phyloP scores from a whole-genome alignment of 169 alveolate genomes.

The Plasmodium malariae region DNA sequence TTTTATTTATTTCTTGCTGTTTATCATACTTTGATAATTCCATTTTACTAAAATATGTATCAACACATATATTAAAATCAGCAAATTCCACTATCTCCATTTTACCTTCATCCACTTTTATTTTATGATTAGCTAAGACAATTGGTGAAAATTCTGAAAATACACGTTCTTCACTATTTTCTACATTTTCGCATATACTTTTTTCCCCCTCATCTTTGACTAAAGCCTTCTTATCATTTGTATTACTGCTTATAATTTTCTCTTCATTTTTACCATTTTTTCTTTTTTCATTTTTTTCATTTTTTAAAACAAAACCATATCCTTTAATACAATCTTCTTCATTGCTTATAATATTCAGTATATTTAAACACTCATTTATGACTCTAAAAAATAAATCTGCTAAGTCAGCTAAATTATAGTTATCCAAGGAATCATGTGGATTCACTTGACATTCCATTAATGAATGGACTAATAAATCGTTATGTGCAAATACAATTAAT shows the following conservation, averaged over 20 bases:
- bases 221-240: background rate
- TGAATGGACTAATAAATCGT: constrained; percentile 55
- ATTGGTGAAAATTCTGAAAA: constrained; percentile 53
- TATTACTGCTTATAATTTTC: background rate
- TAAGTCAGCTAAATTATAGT: constrained; percentile 8
- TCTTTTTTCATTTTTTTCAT: constrained; percentile 9
- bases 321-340: constrained; percentile 29
- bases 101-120: constrained; percentile 35
- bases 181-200: background rate
- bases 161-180: constrained; percentile 5
- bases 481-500: constrained; percentile 54
- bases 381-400: constrained; percentile 24
- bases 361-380: constrained; percentile 29
- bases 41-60: constrained; percentile 65
- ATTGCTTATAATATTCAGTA: constrained; percentile 36
- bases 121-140: constrained; percentile 33
- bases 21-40: constrained; percentile 69
- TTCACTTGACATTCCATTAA: constrained; percentile 27
- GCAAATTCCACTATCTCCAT: constrained; percentile 30
- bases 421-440: constrained; percentile 27
- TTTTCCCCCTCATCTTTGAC: background rate
- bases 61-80: constrained; percentile 59
- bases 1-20: constrained; percentile 66
- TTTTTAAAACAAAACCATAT: constrained; percentile 39
- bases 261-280: background rate